Base-by-base conservation (phyloP, 2,329 filamentous ascomycete species). In the Diaporthe sp. region DNA sequence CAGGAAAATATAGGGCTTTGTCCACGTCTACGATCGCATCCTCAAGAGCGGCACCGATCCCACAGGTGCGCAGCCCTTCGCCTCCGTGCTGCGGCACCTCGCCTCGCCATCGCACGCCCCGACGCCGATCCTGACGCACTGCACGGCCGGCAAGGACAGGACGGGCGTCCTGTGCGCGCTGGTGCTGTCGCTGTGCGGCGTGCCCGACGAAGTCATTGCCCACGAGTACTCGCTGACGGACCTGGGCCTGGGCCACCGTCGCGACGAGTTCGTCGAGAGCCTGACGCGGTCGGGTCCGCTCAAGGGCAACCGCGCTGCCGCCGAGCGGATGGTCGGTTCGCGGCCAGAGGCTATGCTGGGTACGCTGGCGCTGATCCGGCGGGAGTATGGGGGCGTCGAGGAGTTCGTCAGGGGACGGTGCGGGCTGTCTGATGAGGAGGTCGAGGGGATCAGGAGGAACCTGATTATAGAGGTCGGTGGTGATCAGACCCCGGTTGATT, bases 111-210 rank as follows among this genome's bases (percentile, higher is more conserved):
- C 75, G 83, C 68, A 68, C 82, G 9, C 55, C 20, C 79, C 84
- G 3, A 77, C 84, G 1, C 90, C 92, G 10, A 83, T 93, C 13
- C 85, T 95, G 9, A 85, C 95, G 10, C 93, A 96, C 81, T 95
- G 94, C 82, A 94, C 93, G 0, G 93, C 92, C 0, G 94, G 94
- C 17, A 96, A 96, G 83, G 94, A 96, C 82, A 88, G 94, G 58
- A 95, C 94, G 0, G 94, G 94, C 2, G 88, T 95, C 6, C 84
- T 95, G 60, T 90, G 91, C 67, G 94, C 92, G 4, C 79, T 96
- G 55, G 81, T 95, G 12, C 86, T 95, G 53, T 84, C 89, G 37
- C 86, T 95, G 39, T 91, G 91, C 12, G 91, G 92, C 5, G 91
- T 94, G 0, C 83, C 87, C 1, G 88, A 91, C 77, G 85, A 89